Conservation (phyloP, 1,284 basidiomycete species). For the Marasmius sp. region DNA sequence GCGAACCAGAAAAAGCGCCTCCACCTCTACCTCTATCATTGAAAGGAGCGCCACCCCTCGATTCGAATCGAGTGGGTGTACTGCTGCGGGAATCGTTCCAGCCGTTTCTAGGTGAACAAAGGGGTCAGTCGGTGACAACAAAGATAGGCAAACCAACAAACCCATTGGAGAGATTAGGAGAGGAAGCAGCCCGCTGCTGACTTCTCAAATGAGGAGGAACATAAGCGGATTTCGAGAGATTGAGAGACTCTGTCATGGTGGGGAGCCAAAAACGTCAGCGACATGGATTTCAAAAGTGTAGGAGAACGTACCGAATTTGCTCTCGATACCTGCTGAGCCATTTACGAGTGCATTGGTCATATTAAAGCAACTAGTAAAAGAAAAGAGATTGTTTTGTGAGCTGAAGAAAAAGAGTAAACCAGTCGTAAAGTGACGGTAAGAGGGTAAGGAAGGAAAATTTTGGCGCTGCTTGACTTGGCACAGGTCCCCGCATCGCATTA, state of each 20-base stretch:
- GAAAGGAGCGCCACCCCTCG: slow-evolving; percentile 27
- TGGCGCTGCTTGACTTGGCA: not conserved
- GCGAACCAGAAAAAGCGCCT: slow-evolving; percentile 39
- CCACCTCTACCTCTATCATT: slow-evolving; percentile 48
- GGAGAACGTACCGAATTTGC: slow-evolving; percentile 69
- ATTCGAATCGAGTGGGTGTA: slow-evolving; percentile 44
- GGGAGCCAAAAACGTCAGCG: slow-evolving; percentile 15
- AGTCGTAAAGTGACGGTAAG: slow-evolving; percentile 14
- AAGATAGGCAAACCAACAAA: slow-evolving; percentile 39
- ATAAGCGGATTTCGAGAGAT: slow-evolving; percentile 84
- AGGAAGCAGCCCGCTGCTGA: slow-evolving; percentile 76
- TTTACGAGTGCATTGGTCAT: slow-evolving; percentile 89
- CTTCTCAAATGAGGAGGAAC: slow-evolving; percentile 90
- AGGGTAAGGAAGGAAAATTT: slow-evolving; percentile 3
- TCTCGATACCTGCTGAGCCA: slow-evolving; percentile 76
- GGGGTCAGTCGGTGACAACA: slow-evolving; percentile 18
- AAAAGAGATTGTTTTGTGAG: slow-evolving; percentile 2
- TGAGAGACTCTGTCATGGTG: slow-evolving; percentile 53
- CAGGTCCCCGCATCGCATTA: not conserved
- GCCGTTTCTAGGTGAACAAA: slow-evolving; percentile 48
- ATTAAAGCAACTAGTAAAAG: slow-evolving; percentile 48
- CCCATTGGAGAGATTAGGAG: slow-evolving; percentile 50
- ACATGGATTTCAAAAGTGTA: slow-evolving; percentile 13
- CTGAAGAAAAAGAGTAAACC: slow-evolving; percentile 5
- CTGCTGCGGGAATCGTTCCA: slow-evolving; percentile 69